Conservation (phyloP, 1,139 yeast species). For the Schizosaccharomyces versatilis region DNA sequence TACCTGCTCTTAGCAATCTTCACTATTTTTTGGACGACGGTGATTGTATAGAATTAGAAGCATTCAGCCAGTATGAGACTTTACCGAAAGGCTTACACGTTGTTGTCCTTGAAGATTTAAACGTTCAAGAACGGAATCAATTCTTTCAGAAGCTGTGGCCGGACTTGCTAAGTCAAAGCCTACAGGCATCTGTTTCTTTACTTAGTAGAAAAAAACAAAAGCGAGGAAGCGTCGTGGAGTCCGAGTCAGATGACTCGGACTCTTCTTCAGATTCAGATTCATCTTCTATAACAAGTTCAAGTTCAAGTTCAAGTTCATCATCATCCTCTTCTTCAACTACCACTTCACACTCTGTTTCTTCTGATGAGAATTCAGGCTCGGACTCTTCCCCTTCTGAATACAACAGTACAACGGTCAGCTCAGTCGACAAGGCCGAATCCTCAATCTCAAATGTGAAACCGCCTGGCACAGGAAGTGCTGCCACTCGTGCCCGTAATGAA, state of each 20-base stretch:
- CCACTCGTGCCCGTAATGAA: background rate
- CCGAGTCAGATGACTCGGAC: background rate
- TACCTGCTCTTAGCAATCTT: background rate
- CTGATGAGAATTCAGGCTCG: background rate
- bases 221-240: background rate
- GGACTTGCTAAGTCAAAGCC: too few relatives aligned
- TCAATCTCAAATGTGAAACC: background rate
- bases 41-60: background rate
- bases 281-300: background rate
- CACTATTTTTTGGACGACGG: background rate
- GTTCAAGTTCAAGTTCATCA: background rate
- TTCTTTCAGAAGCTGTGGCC: background rate
- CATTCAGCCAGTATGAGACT: background rate
- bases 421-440: too few relatives aligned
- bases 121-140: background rate
- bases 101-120: background rate
- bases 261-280: background rate
- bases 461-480: background rate
- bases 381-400: background rate
- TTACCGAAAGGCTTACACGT: background rate
- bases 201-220: background rate
- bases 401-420: too few relatives aligned
- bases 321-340: background rate
- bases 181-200: background rate
- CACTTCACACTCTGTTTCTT: background rate